Evolutionary conservation across 495 filamentous ascomycete species (phyloP), one percentile per base, ranked within the genome.

Genomic region (Letharia columbiana): DNA sequence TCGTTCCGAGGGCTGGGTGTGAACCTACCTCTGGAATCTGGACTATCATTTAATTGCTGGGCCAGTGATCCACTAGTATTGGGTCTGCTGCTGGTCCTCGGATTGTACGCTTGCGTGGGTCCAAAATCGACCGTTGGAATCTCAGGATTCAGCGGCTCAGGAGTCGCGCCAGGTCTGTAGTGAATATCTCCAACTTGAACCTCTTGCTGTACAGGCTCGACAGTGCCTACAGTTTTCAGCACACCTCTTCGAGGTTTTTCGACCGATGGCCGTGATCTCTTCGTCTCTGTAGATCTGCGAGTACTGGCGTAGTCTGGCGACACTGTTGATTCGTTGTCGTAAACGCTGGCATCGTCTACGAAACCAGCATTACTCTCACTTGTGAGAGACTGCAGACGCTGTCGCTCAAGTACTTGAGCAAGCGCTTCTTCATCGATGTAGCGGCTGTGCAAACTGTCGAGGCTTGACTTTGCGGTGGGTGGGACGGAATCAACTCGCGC

Each of bases 91-190:
- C 63, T 60, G 67, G 66, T 54, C 65, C 68, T 81, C 59, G 89
- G 89, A 71, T 89, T 87, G 64, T 87, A 79, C 1, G 78, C 75
- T 73, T 84, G 75, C 3, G 93, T 97, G 23, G 86, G 91, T 0
- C 93, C 93, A 74, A 98, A 98, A 72, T 98, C 89, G 66, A 98
- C 83, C 12, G 78, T 76, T 3, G 91, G 91, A 64, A 95, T 89
- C 58, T 86, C 82, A 31, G 82, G 65, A 64, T 75, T 78, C 20
- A 71, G 61, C 50, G 65, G 74, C 35, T 69, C 69, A 63, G 61
- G 68, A 50, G 56, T 66, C 61, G 72, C 74, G 42, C 78, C 75
- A 23, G 77, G 69, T 39, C 77, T 71, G 64, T 87, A 89, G 63
- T 75, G 82, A 64, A 79, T 77, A 74, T 89, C 86, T 7, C 86